These are phyloP conservation scores for Solanum chmielewskii DNA, from an alignment of 257 asterid genomes.

Conservation along the genomic window DNA sequence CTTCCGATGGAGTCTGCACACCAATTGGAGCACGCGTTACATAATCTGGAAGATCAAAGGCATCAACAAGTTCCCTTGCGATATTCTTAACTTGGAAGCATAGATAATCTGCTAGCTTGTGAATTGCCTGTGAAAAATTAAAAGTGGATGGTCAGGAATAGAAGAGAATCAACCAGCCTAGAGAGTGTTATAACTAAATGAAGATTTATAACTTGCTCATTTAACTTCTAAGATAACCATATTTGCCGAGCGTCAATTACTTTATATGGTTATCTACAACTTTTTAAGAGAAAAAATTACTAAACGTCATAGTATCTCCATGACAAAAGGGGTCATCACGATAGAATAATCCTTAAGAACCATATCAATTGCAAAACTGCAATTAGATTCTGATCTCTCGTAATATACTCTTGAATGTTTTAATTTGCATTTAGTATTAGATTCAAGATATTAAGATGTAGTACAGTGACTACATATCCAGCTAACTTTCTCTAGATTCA, in stretches of 20 bases:
- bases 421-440: background rate
- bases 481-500: background rate
- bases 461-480: background rate
- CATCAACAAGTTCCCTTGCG: constrained; percentile 80
- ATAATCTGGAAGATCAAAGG: constrained; percentile 90
- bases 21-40: constrained; percentile 91
- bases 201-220: background rate
- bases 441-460: background rate
- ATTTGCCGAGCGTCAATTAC: background rate
- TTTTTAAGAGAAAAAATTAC: background rate
- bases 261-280: background rate
- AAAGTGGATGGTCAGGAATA: background rate
- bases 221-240: background rate
- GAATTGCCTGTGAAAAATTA: constrained; percentile 65
- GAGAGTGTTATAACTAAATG: background rate
- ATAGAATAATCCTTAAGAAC: background rate
- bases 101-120: constrained; percentile 73
- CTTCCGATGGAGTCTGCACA: constrained; percentile 61
- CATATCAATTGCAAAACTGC: background rate
- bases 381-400: background rate
- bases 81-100: constrained; percentile 83
- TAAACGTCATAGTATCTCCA: background rate
- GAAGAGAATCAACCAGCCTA: background rate
- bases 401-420: background rate
- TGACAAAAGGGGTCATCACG: background rate